Conservation (phyloP, 257 asterid species). For the Fraxinus pennsylvanica region DNA sequence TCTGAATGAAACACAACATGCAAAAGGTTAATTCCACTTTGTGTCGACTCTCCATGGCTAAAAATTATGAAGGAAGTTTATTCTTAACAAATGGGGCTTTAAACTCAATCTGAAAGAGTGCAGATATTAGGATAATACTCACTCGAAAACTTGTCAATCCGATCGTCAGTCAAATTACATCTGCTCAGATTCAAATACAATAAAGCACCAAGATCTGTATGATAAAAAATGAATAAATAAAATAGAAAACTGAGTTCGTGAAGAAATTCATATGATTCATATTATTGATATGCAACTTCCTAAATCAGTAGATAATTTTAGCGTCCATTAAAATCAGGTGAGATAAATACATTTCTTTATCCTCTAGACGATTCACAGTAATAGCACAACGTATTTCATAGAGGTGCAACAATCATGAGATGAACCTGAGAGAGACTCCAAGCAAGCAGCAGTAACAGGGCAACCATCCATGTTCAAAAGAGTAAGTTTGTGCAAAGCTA, state of each 20-base stretch:
- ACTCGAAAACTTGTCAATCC: constrained; percentile 77
- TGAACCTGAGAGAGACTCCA: constrained; percentile 83
- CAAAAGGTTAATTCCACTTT: constrained; percentile 4
- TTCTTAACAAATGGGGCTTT: constrained; percentile 3
- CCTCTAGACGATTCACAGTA: neutral
- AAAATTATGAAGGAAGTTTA: neutral
- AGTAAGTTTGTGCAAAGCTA: constrained; percentile 68
- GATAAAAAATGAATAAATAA: constrained; percentile 15
- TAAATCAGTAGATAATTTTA: neutral
- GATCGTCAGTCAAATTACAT: constrained; percentile 70
- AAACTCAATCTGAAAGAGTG: neutral
- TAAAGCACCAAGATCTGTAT: constrained; percentile 68
- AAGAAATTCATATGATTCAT: neutral
- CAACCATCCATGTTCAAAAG: constrained; percentile 92
- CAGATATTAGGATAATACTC: constrained; percentile 33
- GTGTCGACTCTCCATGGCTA: neutral
- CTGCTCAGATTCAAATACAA: constrained; percentile 81
- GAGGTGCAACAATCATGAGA: constrained; percentile 11
- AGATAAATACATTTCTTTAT: constrained; percentile 7
- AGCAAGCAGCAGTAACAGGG: constrained; percentile 79
- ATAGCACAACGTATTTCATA: neutral
- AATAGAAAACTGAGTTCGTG: neutral
- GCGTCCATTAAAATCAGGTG: neutral
- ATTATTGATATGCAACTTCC: neutral
- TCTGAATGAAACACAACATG: constrained; percentile 42